These are phyloP conservation scores for Wilhelminamyces savonicus DNA, from an alignment of 805 yeast species.

Conservation along the genomic window DNA sequence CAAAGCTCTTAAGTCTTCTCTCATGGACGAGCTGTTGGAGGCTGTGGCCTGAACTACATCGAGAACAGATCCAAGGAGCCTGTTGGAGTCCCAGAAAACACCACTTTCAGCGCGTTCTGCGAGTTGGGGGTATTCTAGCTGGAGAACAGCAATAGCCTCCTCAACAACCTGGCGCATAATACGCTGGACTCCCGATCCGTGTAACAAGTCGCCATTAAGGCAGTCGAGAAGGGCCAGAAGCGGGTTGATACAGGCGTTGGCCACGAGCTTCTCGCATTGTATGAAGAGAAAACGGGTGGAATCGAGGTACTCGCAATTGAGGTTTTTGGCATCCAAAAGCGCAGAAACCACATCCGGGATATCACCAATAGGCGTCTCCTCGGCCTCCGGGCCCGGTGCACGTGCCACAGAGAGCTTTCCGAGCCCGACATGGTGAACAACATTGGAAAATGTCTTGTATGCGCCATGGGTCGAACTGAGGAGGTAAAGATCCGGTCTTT, in stretches of 20 bases:
- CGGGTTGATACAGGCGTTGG: slow-evolving; percentile 82
- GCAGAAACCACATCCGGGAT: slow-evolving; percentile 15
- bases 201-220: slow-evolving; percentile 66
- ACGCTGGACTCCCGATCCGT: slow-evolving; percentile 24
- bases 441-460: slow-evolving; percentile 34
- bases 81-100: slow-evolving; percentile 23
- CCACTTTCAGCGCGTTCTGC: slow-evolving; percentile 22
- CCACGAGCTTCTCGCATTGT: slow-evolving; percentile 70
- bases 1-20: slow-evolving; percentile 53
- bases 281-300: slow-evolving; percentile 43
- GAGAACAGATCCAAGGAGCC: slow-evolving; percentile 30
- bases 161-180: slow-evolving; percentile 36
- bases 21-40: slow-evolving; percentile 63
- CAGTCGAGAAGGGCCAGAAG: slow-evolving; percentile 74
- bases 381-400: slow-evolving; percentile 33
- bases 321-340: slow-evolving; percentile 14
- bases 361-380: slow-evolving; percentile 4
- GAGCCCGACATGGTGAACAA: slow-evolving; percentile 57
- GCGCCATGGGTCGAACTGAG: slow-evolving; percentile 87
- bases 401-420: slow-evolving; percentile 59
- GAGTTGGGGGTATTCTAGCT: slow-evolving; percentile 19
- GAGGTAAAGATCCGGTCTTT: slow-evolving; percentile 56
- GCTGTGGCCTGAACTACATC: slow-evolving; percentile 34
- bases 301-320: slow-evolving; percentile 22
- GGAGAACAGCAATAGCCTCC: slow-evolving; percentile 41